Conservation (phyloP, 78 protist genomes). For the Emiliania huxleyi region DNA sequence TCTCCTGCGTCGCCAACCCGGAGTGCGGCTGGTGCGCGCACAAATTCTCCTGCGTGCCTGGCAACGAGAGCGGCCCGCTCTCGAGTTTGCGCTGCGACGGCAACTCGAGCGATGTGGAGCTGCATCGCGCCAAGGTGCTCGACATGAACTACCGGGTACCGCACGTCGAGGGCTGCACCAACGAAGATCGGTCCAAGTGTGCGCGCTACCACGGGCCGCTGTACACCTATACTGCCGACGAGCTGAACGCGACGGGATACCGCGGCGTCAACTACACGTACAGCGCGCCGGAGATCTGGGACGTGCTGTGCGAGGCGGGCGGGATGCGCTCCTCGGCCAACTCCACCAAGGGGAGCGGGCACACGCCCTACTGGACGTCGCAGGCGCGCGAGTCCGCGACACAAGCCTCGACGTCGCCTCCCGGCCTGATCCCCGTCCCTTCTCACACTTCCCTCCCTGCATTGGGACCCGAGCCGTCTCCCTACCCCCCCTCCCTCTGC, state of each 20-base stretch:
- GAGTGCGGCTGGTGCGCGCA: background rate
- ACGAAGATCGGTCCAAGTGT: background rate
- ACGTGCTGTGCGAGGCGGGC: conserved; percentile 1
- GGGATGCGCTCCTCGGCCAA: background rate
- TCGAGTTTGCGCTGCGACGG: no score
- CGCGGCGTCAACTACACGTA: background rate
- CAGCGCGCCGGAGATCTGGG: background rate
- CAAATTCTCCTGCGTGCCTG: background rate
- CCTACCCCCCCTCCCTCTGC: background rate
- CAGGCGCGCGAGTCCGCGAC: no score
- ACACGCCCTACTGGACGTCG: background rate
- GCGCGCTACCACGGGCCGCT: background rate
- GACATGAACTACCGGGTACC: background rate
- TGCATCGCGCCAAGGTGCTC: background rate
- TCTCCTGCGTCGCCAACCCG: background rate
- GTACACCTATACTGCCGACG: background rate
- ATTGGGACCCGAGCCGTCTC: background rate
- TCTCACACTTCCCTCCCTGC: no score
- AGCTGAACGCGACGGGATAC: background rate
- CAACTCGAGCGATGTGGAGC: background rate
- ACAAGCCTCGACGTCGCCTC: no score
- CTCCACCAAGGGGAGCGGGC: no score
- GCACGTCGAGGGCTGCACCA: background rate
- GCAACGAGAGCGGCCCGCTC: background rate
- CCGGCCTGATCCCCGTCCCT: no score